Percentiles rank a stretch among this genome's conserved stretches.
Evolutionary conservation across 768 basidiomycete species (phyloP).

Genomic region (Psilocybe cubensis): DNA sequence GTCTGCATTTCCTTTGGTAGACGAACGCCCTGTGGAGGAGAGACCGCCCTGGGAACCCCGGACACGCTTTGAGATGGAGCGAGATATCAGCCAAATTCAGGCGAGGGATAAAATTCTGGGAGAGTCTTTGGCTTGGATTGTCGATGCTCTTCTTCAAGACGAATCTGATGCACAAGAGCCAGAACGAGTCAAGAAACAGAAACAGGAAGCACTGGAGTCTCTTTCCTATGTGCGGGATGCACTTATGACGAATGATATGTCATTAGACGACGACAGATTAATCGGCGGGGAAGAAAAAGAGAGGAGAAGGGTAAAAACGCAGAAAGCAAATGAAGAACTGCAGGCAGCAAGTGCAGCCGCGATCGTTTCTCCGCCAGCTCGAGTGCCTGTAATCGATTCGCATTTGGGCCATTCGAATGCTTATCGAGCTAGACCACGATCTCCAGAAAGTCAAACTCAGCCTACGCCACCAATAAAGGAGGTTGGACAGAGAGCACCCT

Average conservation of each 20-base stretch:
- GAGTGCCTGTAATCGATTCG: conserved; percentile 43
- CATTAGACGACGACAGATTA: conserved; percentile 70
- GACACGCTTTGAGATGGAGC: conserved; percentile 71
- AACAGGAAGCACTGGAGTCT: conserved; percentile 72
- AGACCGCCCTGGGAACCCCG: conserved; percentile 72
- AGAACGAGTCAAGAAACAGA: conserved; percentile 43
- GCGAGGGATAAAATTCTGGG: conserved; percentile 67
- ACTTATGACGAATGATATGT: conserved; percentile 53
- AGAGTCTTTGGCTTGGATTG: conserved; percentile 73
- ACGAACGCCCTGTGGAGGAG: conserved; percentile 60
- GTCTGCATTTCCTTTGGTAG: conserved; percentile 63
- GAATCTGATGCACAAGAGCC: conserved; percentile 44
- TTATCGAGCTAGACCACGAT: conserved; percentile 19
- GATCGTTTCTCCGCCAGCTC: conserved; percentile 36
- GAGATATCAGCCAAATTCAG: conserved; percentile 57
- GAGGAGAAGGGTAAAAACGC: conserved; percentile 36
- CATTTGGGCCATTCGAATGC: conserved; percentile 29
- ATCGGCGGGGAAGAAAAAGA: conserved; percentile 54
- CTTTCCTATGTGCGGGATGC: conserved; percentile 80
- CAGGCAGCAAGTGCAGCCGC: conserved; percentile 21
- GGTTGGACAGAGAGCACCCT: conserved; percentile 43
- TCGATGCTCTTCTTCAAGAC: conserved; percentile 69
- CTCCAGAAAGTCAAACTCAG: conserved; percentile 17
- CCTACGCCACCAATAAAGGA: conserved; percentile 16
- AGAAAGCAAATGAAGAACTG: conserved; percentile 26